Percentiles rank a stretch among this genome's conserved stretches.
Conservation (phyloP, 768 basidiomycete species). For the Mycena latifolia region DNA sequence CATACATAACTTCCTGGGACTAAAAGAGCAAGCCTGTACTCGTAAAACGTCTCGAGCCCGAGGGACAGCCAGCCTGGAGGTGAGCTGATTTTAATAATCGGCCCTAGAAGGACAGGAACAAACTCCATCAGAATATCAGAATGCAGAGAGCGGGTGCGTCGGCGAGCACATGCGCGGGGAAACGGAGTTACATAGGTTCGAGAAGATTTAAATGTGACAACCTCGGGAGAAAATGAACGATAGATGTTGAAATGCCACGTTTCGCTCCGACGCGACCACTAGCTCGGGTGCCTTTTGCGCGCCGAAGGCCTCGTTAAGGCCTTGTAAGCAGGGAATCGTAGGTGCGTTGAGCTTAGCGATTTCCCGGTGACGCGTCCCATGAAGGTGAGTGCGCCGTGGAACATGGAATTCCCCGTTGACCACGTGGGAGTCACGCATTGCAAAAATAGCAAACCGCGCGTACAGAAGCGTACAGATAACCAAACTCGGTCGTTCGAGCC, state of each 20-base stretch:
- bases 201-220: not conserved
- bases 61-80: not conserved
- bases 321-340: no score
- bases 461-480: no score
- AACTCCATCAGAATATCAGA: constrained; percentile 16
- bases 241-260: not conserved
- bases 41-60: no score
- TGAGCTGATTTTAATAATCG: not conserved
- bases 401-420: not conserved
- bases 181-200: constrained; percentile 6
- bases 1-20: not conserved
- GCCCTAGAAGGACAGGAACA: constrained; percentile 1
- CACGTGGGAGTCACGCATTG: not conserved
- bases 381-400: no score
- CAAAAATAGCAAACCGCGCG: constrained; percentile 5
- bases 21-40: not conserved
- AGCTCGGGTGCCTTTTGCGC: no score
- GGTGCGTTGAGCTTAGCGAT: no score
- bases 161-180: constrained; percentile 2
- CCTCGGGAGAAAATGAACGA: constrained; percentile 1
- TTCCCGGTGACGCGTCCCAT: no score
- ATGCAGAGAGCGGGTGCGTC: no score
- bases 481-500: no score
- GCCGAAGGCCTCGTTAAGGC: no score
- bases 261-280: not conserved